These are phyloP conservation scores for Biancaea sappan DNA, from an alignment of 306 rosid genomes.

Conservation along the genomic window DNA sequence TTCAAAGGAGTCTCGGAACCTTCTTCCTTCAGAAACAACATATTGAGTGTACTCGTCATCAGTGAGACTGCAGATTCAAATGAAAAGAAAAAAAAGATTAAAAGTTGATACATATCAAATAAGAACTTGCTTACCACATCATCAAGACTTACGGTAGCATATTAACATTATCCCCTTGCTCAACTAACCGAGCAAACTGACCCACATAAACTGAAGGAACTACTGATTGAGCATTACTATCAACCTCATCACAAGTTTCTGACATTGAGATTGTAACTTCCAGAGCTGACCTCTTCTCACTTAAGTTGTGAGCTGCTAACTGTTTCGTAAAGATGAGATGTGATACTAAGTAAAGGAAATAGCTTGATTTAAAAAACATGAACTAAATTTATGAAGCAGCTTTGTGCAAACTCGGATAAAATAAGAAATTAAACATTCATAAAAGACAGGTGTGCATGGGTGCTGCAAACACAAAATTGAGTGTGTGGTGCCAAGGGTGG, in stretches of 20 bases:
- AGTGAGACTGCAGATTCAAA: slow-evolving; percentile 68
- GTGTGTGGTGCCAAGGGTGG: no score
- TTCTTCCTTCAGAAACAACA: slow-evolving; percentile 78
- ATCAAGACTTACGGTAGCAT: slow-evolving; percentile 75
- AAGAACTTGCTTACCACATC: slow-evolving; percentile 30
- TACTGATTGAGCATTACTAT: slow-evolving; percentile 64
- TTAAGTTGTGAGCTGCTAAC: slow-evolving; percentile 87
- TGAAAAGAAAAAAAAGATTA: slow-evolving; percentile 25
- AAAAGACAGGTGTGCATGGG: slow-evolving; percentile 1
- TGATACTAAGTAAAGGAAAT: neutral
- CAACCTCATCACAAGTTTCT: slow-evolving; percentile 56
- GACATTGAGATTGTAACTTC: slow-evolving; percentile 75
- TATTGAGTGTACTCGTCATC: slow-evolving; percentile 75
- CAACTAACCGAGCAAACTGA: slow-evolving; percentile 79
- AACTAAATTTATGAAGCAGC: slow-evolving; percentile 21
- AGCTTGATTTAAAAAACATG: neutral
- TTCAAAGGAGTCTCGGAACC: slow-evolving; percentile 84
- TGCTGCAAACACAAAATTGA: neutral
- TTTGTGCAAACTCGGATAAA: neutral
- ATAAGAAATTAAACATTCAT: slow-evolving; percentile 6
- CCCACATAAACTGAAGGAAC: slow-evolving; percentile 81
- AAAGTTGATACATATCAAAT: neutral
- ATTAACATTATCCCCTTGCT: slow-evolving; percentile 67
- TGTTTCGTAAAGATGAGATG: slow-evolving; percentile 52
- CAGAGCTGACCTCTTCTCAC: slow-evolving; percentile 79